phyloP scores from a whole-genome alignment of 2,329 filamentous ascomycete species.

The Triangularia setosa region DNA sequence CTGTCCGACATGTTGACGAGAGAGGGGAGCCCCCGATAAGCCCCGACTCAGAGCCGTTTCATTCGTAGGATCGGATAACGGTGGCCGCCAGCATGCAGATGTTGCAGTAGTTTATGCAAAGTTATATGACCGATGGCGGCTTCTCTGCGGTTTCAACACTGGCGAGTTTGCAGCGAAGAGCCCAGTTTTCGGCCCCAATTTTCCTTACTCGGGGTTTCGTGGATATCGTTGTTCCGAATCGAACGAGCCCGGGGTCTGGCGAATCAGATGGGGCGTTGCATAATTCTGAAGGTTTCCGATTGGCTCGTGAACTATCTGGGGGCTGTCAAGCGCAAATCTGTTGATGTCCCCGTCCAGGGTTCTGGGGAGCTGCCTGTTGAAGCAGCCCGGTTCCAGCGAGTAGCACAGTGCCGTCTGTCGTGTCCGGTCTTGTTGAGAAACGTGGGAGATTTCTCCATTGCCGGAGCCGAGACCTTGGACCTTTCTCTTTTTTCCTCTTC shows the following conservation, averaged over 20 bases:
- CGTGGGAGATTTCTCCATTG: conserved; percentile 11
- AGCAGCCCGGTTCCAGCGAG: not conserved
- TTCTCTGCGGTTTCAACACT: not conserved
- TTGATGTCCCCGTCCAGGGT: conserved; percentile 14
- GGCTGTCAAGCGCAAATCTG: conserved; percentile 10
- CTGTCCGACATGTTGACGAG: not conserved
- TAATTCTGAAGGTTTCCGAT: conserved; percentile 17
- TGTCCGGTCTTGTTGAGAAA: conserved; percentile 11
- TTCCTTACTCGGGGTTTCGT: conserved; percentile 6
- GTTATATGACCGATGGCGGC: not conserved
- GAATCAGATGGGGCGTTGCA: conserved; percentile 18
- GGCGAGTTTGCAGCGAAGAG: conserved; percentile 9
- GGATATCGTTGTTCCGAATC: conserved; percentile 18
- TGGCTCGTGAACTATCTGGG: conserved; percentile 11
- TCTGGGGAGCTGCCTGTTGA: conserved; percentile 1
- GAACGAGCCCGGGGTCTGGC: conserved; percentile 13
- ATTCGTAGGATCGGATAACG: not conserved
- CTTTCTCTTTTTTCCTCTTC: conserved; percentile 12
- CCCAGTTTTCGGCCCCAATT: conserved; percentile 7
- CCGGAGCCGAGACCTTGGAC: conserved; percentile 10
- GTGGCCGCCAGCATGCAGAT: not conserved
- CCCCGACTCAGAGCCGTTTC: not conserved
- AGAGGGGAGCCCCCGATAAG: not conserved
- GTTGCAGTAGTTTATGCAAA: not conserved
- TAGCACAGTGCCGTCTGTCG: conserved; percentile 12